These are phyloP conservation scores for Pichia sp. DNA, from an alignment of 1,139 yeast species.

Conservation along the genomic window DNA sequence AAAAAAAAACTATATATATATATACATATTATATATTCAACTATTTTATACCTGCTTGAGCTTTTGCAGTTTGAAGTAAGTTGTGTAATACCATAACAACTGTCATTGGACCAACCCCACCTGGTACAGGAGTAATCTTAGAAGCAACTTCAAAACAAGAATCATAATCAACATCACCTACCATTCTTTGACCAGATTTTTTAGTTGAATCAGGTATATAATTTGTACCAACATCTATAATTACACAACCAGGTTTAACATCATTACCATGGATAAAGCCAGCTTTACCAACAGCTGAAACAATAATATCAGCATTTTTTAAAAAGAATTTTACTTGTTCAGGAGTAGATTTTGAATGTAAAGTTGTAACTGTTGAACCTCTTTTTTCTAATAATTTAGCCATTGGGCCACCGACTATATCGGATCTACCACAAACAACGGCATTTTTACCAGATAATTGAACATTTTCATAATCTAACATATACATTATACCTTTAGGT, in stretches of 20 bases:
- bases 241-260: constrained; percentile 62
- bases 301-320: constrained; percentile 61
- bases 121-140: constrained; percentile 75
- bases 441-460: constrained; percentile 61
- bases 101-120: constrained; percentile 90
- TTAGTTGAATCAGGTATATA: constrained; percentile 58
- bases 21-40: too few species aligned
- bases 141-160: constrained; percentile 49
- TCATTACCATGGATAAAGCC: constrained; percentile 66
- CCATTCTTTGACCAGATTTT: constrained; percentile 60
- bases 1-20: background rate
- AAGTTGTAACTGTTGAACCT: constrained; percentile 70
- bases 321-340: constrained; percentile 46
- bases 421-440: constrained; percentile 75
- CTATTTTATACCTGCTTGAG: constrained; percentile 33
- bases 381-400: constrained; percentile 63
- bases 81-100: constrained; percentile 75
- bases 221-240: constrained; percentile 77
- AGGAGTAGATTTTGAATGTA: constrained; percentile 69
- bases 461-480: constrained; percentile 58
- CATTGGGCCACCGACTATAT: constrained; percentile 78
- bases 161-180: constrained; percentile 71
- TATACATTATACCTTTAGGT: constrained; percentile 68
- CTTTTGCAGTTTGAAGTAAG: constrained; percentile 47
- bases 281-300: constrained; percentile 73